Evolutionary conservation across 73 alveolate genomes (phyloP), one percentile per base, ranked within the genome.

Genomic region (Stentor roeselii): DNA sequence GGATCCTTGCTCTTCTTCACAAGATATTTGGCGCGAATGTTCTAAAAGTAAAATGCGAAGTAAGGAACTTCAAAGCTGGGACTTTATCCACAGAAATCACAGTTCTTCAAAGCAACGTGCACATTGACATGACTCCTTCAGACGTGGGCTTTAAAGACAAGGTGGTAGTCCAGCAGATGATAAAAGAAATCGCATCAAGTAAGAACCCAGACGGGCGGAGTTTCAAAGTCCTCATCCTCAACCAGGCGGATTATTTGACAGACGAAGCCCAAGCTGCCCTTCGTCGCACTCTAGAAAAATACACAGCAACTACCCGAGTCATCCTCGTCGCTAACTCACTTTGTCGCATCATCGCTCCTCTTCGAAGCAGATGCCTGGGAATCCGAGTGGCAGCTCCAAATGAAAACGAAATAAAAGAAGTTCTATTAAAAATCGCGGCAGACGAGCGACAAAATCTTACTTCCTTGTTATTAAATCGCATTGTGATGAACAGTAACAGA

Each of bases 201-300:
- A 86, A 32, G 60, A 34, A 41, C 67, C 27, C 31, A 38, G n/a
- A 86, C 40, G 77, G 84, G n/a, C 39, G 59, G 38, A 21, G 14
- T 61, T 80, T 92, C 84, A 95, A 97, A 92, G 99, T 96, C 42
- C 90, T 97, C 3, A 98, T 97, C 30, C 86, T 97, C 3, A 96
- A 95, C 83, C 99, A 97, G 78, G 95, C 92, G 3, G 99, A 97
- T 84, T 92, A 90, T 82, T 88, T 97, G 77, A 88, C 99, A 6
- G 92, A 88, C 59, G 99, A 96, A 78, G 99, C 99, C 1, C 94
- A 97, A 88, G 97, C 98, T 60, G 97, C 99, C 35, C 87, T 97
- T 39, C 94, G 99, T 83, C 91, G 99, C 85, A 97, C 99, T 2
- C 95, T 97, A 99, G 99, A 97, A 88, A 97, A 97, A 77, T 97